Percentiles rank a stretch among this genome's conserved stretches.
These are phyloP conservation scores for Selaginella moellendorffii DNA, from an alignment of 75 land plant species.

Conservation along the genomic window DNA sequence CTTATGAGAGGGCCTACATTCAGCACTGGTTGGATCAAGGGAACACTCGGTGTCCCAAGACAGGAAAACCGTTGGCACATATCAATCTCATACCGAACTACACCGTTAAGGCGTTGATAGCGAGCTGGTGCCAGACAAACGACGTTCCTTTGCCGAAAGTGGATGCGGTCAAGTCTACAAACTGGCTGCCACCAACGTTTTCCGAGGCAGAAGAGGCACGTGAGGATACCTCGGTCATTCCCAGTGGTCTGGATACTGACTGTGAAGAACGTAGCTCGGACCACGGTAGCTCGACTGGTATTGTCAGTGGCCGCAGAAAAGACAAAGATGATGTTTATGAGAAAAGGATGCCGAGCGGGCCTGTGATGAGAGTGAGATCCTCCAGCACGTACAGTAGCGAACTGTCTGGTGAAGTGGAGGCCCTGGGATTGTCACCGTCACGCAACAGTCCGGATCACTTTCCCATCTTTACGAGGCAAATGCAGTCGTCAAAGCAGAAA, in stretches of 20 bases:
- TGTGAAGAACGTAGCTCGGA: too few relatives aligned
- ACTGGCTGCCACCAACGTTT: background rate
- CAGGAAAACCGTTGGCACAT: conserved; percentile 31
- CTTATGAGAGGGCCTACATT: conserved; percentile 45
- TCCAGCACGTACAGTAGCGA: background rate
- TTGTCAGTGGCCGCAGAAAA: too few relatives aligned
- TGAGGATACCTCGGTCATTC: too few relatives aligned
- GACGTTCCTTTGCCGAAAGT: conserved; percentile 12
- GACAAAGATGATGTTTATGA: too few relatives aligned
- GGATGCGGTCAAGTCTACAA: background rate
- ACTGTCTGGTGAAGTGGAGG: background rate
- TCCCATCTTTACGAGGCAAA: background rate
- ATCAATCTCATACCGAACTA: conserved; percentile 41
- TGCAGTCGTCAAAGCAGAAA: background rate
- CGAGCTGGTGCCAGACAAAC: conserved; percentile 40
- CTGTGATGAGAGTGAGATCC: background rate
- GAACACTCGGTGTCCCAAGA: conserved; percentile 42
- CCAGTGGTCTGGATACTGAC: too few relatives aligned
- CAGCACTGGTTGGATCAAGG: conserved; percentile 61
- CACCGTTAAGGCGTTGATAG: conserved; percentile 50
- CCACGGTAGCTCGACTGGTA: too few relatives aligned
- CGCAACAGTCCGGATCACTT: background rate
- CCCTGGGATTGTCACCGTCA: background rate
- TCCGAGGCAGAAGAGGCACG: background rate
- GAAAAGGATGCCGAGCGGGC: background rate